Base-by-base conservation (phyloP, 2,329 filamentous ascomycete species). In the Botrytis byssoidea region DNA sequence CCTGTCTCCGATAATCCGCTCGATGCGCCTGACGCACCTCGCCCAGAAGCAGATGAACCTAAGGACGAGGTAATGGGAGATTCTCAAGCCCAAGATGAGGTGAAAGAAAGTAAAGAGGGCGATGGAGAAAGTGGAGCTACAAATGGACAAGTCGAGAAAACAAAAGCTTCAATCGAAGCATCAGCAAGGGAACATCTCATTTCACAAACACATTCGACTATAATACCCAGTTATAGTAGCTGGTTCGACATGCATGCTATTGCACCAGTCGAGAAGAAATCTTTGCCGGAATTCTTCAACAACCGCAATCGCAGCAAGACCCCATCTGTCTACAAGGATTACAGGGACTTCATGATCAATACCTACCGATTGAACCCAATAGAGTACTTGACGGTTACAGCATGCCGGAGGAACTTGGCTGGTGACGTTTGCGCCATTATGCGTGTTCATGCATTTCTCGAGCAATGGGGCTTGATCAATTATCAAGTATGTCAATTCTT, bases 311-410 rank as follows among this genome's bases (percentile, higher is more conserved):
- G 96, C 80, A 98, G 96, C 90, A 99, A 99, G 85, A 99, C 96
- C 0, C 92, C 94, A 1, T 91, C 94, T 67, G 93, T 98, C 35
- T 99, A 99, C 86, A 98, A 98, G 84, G 96, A 99, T 82, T 99
- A 99, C 83, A 92, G 96, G 78, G 96, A 99, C 81, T 99, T 99
- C 82, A 99, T 99, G 96, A 94, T 99, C 85, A 99, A 99, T 85
- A 98, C 96, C 22, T 99, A 99, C 84, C 92, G 96, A 55, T 86
- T 99, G 73, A 99, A 98, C 81, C 96, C 96, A 8, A 89, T 94
- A 71, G 96, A 99, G 83, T 99, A 99, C 81, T 87, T 99, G 72
- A 99, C 96, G 8, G 95, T 99, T 72, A 99, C 96, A 18, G 96
- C 96, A 69, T 99, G 96, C 82, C 89, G 96, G 76, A 90, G 96